phyloP scores from a whole-genome alignment of 495 filamentous ascomycete species.

The Penicillium herquei region DNA sequence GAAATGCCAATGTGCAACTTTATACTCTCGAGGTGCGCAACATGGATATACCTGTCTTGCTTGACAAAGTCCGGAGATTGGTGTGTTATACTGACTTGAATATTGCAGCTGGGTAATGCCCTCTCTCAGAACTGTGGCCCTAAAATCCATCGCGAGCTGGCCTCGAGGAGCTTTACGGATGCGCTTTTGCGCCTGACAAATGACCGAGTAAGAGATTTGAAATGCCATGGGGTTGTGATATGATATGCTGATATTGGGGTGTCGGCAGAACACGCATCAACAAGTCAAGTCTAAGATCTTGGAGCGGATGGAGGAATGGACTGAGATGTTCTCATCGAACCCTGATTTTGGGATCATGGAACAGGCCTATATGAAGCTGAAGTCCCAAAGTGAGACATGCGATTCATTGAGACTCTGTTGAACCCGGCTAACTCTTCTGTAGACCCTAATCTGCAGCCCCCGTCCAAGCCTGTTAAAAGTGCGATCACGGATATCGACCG shows the following conservation, averaged over 20 bases:
- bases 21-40: slow-evolving; percentile 86
- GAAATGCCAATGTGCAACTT: slow-evolving; percentile 98
- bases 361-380: slow-evolving; percentile 87
- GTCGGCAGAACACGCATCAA: slow-evolving; percentile 79
- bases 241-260: neutral
- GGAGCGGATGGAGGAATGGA: slow-evolving; percentile 95
- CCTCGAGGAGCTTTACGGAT: slow-evolving; percentile 94
- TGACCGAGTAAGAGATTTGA: slow-evolving; percentile 58
- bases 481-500: slow-evolving; percentile 87
- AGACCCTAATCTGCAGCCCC: slow-evolving; percentile 90
- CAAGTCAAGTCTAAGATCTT: slow-evolving; percentile 97
- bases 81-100: slow-evolving; percentile 1
- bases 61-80: neutral
- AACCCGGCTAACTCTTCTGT: slow-evolving; percentile 10
- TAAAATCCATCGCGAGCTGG: slow-evolving; percentile 88
- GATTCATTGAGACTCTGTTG: neutral
- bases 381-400: slow-evolving; percentile 61
- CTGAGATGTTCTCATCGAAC: slow-evolving; percentile 87
- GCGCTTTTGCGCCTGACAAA: slow-evolving; percentile 84
- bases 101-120: slow-evolving; percentile 73
- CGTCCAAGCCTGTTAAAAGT: slow-evolving; percentile 87
- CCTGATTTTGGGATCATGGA: slow-evolving; percentile 97
- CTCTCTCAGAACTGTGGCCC: slow-evolving; percentile 93
- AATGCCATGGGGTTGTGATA: neutral
- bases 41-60: neutral